phyloP scores from a whole-genome alignment of 2,329 filamentous ascomycete species.

The Scleromitrula shiraiana region DNA sequence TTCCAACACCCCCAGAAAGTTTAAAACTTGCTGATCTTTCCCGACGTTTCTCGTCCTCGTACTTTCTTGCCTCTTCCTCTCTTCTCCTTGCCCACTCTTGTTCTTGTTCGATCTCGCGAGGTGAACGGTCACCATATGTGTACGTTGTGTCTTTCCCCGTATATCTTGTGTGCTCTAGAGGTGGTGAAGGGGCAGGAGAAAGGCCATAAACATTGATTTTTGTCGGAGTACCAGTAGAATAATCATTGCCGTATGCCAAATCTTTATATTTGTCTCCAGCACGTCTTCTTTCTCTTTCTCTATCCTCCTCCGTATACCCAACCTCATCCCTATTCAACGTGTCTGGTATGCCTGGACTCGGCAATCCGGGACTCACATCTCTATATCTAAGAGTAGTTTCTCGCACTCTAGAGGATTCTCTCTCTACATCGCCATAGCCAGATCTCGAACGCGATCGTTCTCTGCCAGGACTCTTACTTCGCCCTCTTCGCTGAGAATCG shows the following conservation, averaged over 20 bases:
- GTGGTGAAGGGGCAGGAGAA: neutral
- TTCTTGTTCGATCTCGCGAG: constrained; percentile 5
- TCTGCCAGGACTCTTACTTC: constrained; percentile 26
- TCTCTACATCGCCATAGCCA: constrained; percentile 11
- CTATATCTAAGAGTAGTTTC: too few relatives aligned
- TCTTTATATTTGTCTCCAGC: neutral
- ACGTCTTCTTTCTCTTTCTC: constrained; percentile 1
- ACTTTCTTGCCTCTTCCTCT: constrained; percentile 15
- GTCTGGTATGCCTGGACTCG: constrained; percentile 9
- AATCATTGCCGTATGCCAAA: constrained; percentile 6
- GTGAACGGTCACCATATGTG: constrained; percentile 1
- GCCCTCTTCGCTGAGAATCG: constrained; percentile 21
- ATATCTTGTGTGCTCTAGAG: neutral
- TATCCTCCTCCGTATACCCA: neutral
- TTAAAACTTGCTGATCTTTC: constrained; percentile 24
- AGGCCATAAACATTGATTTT: constrained; percentile 8
- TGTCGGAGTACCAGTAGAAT: neutral
- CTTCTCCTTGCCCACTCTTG: constrained; percentile 5
- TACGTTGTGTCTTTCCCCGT: too few relatives aligned
- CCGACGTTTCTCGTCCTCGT: constrained; percentile 16
- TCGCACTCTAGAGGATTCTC: constrained; percentile 11
- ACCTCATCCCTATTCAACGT: constrained; percentile 5
- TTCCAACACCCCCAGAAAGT: constrained; percentile 14
- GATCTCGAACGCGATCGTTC: constrained; percentile 19
- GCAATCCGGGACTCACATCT: neutral